phyloP scores from a whole-genome alignment of 306 rosid species.

The Lagenaria siceraria region DNA sequence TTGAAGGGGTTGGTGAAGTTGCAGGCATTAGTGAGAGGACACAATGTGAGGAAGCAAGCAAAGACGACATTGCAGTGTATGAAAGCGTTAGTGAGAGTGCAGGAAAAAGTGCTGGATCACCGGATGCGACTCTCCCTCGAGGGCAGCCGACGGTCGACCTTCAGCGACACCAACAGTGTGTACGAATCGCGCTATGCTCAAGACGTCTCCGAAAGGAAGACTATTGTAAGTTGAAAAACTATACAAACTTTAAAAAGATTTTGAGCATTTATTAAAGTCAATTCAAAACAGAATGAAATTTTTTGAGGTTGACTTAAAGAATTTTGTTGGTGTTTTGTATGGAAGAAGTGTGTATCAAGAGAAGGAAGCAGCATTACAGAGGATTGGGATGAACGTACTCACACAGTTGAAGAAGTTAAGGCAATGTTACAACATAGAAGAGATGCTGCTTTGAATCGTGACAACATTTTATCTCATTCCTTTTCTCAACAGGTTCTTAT shows the following conservation, averaged over 20 bases:
- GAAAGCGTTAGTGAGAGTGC: constrained; percentile 90
- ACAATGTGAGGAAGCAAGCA: constrained; percentile 90
- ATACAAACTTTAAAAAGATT: no score
- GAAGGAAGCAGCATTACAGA: constrained; percentile 77
- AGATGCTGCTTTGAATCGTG: constrained; percentile 69
- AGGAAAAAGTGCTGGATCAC: constrained; percentile 74
- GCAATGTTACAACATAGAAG: constrained; percentile 81
- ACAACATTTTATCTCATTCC: constrained; percentile 56
- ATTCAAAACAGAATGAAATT: no score
- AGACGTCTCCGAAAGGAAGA: constrained; percentile 68
- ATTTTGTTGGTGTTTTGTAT: background rate
- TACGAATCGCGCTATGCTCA: constrained; percentile 68
- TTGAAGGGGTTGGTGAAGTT: constrained; percentile 85
- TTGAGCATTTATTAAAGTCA: no score
- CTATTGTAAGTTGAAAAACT: constrained; percentile 36
- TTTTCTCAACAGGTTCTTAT: constrained; percentile 71
- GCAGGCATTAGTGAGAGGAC: constrained; percentile 94
- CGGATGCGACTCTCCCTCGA: constrained; percentile 67
- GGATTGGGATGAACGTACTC: constrained; percentile 89
- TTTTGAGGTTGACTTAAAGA: no score
- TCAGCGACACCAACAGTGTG: constrained; percentile 60
- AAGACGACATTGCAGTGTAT: constrained; percentile 87
- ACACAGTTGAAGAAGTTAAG: constrained; percentile 82
- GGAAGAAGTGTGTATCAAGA: constrained; percentile 36
- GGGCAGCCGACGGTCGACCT: constrained; percentile 71